Evolutionary conservation across 1,284 basidiomycete species (phyloP).

Genomic region (Rhodofomes roseus): DNA sequence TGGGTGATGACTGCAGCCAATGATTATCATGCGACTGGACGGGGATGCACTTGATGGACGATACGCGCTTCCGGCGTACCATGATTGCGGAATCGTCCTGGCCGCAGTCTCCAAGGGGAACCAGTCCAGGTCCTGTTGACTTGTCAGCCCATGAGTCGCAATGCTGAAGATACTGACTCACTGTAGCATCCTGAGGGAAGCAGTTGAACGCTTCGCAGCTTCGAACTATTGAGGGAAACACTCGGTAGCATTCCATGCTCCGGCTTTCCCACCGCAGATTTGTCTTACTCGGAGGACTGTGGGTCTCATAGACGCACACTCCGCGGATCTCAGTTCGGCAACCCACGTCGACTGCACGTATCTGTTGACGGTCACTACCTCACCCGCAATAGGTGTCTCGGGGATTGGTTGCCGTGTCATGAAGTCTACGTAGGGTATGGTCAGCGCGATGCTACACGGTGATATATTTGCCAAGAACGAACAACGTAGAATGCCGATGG

Average conservation of each 20-base stretch:
- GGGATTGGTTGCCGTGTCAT: not conserved
- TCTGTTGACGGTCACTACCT: slow-evolving; percentile 29
- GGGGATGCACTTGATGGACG: slow-evolving; percentile 29
- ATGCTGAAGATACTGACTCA: slow-evolving; percentile 5
- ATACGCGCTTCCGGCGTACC: slow-evolving; percentile 12
- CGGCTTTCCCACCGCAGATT: slow-evolving; percentile 34
- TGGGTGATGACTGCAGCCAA: slow-evolving; percentile 17
- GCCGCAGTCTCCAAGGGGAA: slow-evolving; percentile 22
- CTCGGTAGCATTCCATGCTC: slow-evolving; percentile 40
- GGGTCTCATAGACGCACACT: slow-evolving; percentile 21
- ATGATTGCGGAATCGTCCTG: slow-evolving; percentile 20
- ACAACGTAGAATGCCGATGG: slow-evolving; percentile 26
- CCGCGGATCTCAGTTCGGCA: slow-evolving; percentile 25
- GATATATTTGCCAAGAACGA: not conserved
- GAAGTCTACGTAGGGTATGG: slow-evolving; percentile 3
- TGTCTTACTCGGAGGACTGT: slow-evolving; percentile 40
- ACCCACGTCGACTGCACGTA: slow-evolving; percentile 41
- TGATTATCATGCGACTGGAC: slow-evolving; percentile 17
- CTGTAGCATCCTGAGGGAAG: slow-evolving; percentile 23
- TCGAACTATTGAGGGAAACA: slow-evolving; percentile 41
- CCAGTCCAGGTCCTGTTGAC: slow-evolving; percentile 20
- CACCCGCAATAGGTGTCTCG: slow-evolving; percentile 19
- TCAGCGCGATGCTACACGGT: not conserved
- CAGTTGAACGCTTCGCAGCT: slow-evolving; percentile 24
- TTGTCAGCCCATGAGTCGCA: not conserved